A percentile compares a stretch with the other conserved stretches of the same genome.
Conservation (phyloP, 2,329 filamentous ascomycete species). For the Harringtonia aguacate region DNA sequence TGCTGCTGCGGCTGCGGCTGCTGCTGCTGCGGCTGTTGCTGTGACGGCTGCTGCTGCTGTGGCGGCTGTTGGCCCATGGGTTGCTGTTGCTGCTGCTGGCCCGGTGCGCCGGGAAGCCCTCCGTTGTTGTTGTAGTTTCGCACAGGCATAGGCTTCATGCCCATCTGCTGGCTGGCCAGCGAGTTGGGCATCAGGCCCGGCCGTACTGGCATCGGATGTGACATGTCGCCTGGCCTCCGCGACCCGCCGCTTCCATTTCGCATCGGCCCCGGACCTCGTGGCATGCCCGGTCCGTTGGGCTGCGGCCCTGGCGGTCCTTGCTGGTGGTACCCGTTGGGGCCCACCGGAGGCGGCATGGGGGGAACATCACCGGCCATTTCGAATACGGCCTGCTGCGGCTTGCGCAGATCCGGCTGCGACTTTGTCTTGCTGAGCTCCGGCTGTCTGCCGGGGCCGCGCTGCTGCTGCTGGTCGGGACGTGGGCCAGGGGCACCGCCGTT, state of each 20-base stretch:
- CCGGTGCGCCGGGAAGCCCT: constrained; percentile 10
- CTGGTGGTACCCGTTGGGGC: constrained; percentile 16
- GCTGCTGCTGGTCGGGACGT: constrained; percentile 23
- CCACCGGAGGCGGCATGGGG: constrained; percentile 24
- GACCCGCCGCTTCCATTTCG: constrained; percentile 19
- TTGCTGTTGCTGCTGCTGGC: constrained; percentile 20
- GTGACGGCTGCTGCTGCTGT: neutral
- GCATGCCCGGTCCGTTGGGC: too few species aligned
- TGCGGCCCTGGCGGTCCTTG: constrained; percentile 8
- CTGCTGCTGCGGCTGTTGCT: constrained; percentile 5
- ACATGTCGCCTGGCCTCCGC: constrained; percentile 29
- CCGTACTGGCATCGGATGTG: constrained; percentile 52
- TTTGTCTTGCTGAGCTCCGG: constrained; percentile 49
- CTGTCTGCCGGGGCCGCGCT: constrained; percentile 37
- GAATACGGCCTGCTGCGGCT: constrained; percentile 58
- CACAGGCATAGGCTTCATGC: constrained; percentile 46
- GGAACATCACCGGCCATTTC: constrained; percentile 61
- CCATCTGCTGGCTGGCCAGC: constrained; percentile 35
- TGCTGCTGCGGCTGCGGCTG: constrained; percentile 12
- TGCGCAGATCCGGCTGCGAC: constrained; percentile 56
- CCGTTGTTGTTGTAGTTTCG: constrained; percentile 43
- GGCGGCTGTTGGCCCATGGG: constrained; percentile 9
- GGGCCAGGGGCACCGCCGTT: neutral
- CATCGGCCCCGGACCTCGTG: constrained; percentile 16
- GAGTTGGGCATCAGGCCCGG: constrained; percentile 52